These are phyloP conservation scores for Colletotrichum tanaceti DNA, from an alignment of 2,329 filamentous ascomycete species.

Conservation along the genomic window DNA sequence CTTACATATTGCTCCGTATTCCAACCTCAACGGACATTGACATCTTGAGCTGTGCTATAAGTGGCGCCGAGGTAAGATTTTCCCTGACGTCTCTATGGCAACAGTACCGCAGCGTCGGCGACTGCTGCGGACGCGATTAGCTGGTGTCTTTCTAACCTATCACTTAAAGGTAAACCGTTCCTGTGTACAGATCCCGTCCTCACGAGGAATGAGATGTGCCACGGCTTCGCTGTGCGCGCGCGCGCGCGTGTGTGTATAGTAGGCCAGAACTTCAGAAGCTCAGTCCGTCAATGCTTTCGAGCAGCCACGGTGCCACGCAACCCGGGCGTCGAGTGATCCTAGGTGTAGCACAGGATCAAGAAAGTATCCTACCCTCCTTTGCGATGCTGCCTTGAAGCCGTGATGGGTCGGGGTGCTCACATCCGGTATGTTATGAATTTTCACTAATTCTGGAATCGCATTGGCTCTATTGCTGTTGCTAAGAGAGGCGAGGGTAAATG, in stretches of 20 bases:
- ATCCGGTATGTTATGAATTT: too few species aligned
- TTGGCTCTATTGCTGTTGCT: not conserved
- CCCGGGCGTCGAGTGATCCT: too few species aligned
- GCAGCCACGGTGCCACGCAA: too few species aligned
- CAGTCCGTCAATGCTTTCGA: too few species aligned
- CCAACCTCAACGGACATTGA: not conserved
- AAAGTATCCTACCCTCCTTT: too few species aligned
- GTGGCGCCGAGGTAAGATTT: not conserved
- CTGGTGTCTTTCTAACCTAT: not conserved
- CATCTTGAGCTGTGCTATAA: not conserved
- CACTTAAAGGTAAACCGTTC: not conserved
- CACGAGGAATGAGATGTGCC: not conserved
- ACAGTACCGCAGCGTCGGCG: too few species aligned
- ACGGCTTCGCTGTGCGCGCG: not conserved
- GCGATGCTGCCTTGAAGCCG: too few species aligned
- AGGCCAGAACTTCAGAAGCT: too few species aligned
- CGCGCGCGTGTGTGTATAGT: not conserved
- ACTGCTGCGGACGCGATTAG: not conserved
- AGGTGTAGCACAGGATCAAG: too few species aligned
- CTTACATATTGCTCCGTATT: too few species aligned
- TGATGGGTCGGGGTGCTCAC: too few species aligned
- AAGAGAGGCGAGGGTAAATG: not conserved
- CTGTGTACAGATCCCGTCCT: not conserved
- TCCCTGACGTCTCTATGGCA: not conserved
- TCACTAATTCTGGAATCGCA: not conserved